Conservation (phyloP, 352 stramenopile species). For the Phytophthora quininea region DNA sequence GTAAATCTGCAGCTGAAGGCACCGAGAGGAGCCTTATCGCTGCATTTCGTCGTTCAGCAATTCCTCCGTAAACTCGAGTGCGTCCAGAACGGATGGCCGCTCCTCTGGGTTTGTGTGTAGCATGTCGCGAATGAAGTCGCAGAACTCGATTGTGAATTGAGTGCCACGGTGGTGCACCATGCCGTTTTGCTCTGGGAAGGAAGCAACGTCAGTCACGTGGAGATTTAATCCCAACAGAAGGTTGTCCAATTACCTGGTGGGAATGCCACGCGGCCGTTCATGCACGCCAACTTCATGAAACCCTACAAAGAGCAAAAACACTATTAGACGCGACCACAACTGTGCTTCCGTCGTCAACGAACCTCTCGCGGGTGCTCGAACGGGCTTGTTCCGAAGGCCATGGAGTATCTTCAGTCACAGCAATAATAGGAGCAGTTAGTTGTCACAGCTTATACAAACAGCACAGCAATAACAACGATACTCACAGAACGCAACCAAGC, state of each 20-base stretch:
- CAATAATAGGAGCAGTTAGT: background rate
- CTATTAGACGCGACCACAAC: background rate
- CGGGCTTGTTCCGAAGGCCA: constrained; percentile 83
- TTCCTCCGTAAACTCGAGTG: constrained; percentile 84
- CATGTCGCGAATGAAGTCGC: constrained; percentile 89
- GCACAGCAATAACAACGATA: constrained; percentile 7
- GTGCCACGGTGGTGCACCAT: constrained; percentile 67
- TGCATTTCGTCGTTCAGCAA: constrained; percentile 73
- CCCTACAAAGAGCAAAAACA: constrained; percentile 39
- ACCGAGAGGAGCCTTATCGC: constrained; percentile 31
- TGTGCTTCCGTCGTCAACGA: background rate
- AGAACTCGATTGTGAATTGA: constrained; percentile 81
- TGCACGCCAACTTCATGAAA: constrained; percentile 84
- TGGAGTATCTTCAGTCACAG: constrained; percentile 58
- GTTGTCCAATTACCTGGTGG: constrained; percentile 49
- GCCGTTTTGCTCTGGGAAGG: constrained; percentile 60
- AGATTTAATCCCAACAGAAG: background rate
- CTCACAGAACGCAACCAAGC: constrained; percentile 81
- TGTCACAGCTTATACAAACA: background rate
- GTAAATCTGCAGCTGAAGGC: constrained; percentile 8
- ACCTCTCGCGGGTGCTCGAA: constrained; percentile 83
- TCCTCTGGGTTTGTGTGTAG: constrained; percentile 84
- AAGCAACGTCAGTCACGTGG: background rate
- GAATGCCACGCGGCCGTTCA: constrained; percentile 82
- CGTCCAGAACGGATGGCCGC: constrained; percentile 76